Conservation (phyloP, 1,284 basidiomycete species). For the Moesziomyces sp. region DNA sequence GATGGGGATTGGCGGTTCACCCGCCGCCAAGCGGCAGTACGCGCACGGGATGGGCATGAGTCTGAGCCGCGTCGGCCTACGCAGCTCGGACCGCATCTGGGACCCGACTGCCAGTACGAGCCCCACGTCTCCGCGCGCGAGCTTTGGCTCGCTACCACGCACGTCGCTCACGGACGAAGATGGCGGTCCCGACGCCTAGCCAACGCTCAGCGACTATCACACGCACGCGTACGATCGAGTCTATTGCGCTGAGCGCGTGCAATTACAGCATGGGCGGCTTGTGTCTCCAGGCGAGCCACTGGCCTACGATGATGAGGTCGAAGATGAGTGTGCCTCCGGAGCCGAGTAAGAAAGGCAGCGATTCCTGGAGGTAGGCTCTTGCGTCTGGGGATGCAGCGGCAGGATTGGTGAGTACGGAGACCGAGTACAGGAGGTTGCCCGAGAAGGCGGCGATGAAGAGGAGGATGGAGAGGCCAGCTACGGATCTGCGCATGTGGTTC, state of each 20-base stretch:
- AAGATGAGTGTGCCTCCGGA: slow-evolving; percentile 64
- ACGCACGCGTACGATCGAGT: neutral
- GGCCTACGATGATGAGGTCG: slow-evolving; percentile 61
- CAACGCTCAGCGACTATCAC: neutral
- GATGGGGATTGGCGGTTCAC: slow-evolving; percentile 12
- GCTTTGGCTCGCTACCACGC: slow-evolving; percentile 9
- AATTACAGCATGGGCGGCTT: slow-evolving; percentile 1
- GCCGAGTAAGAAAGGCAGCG: slow-evolving; percentile 64
- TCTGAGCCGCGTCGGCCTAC: slow-evolving; percentile 38
- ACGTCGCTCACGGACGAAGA: slow-evolving; percentile 6
- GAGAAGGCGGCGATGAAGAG: slow-evolving; percentile 64
- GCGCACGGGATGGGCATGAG: slow-evolving; percentile 43
- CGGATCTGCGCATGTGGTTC: slow-evolving; percentile 59
- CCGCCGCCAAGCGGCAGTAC: slow-evolving; percentile 9
- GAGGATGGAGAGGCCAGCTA: slow-evolving; percentile 60
- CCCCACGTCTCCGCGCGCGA: slow-evolving; percentile 10
- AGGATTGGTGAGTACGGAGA: slow-evolving; percentile 57
- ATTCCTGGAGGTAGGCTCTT: slow-evolving; percentile 53
- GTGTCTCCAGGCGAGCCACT: slow-evolving; percentile 58
- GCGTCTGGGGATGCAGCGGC: slow-evolving; percentile 29
- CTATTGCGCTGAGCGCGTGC: neutral
- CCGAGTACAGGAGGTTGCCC: slow-evolving; percentile 62
- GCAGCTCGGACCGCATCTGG: slow-evolving; percentile 46
- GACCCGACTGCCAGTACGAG: slow-evolving; percentile 9
- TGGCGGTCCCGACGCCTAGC: neutral